Evolutionary conservation across 768 basidiomycete genomes (phyloP).

Genomic region (Boletus vinaceobasis): DNA sequence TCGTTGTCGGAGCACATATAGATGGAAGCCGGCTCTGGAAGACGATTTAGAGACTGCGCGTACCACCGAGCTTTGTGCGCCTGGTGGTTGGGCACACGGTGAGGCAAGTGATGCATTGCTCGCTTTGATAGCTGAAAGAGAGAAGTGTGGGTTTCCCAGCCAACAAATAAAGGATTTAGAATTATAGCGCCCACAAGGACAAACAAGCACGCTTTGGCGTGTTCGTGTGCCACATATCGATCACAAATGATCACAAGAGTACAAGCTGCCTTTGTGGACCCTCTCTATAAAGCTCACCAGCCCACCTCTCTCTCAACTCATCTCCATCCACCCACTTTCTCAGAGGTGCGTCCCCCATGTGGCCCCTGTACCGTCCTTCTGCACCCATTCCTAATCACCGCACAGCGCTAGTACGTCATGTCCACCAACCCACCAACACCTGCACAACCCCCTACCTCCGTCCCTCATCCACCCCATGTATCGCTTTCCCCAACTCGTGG

Average conservation of each 20-base stretch:
- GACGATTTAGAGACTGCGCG: not conserved
- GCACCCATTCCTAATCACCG: not conserved
- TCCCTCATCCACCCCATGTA: not conserved
- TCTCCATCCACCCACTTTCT: not conserved
- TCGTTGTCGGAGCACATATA: not conserved
- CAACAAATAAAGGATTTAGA: conserved; percentile 29
- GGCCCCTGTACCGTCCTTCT: not conserved
- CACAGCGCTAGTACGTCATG: conserved; percentile 13
- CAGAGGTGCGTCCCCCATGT: conserved; percentile 2
- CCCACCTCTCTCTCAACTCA: not conserved
- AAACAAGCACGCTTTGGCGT: conserved; percentile 41
- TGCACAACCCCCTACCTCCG: conserved; percentile 9
- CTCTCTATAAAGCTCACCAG: conserved; percentile 24
- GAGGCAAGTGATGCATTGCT: not conserved
- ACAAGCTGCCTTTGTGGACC: conserved; percentile 27
- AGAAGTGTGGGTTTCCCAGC: conserved; percentile 20
- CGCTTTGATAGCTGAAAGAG: conserved; percentile 5
- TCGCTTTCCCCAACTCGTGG: conserved; percentile 18
- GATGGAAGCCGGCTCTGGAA: not conserved
- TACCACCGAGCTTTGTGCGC: not conserved
- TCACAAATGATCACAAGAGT: conserved; percentile 28
- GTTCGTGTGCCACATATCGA: conserved; percentile 27
- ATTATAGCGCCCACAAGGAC: conserved; percentile 42
- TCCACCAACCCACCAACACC: conserved; percentile 9
- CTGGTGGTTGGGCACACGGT: not conserved